These are phyloP conservation scores for Discostella stelligeroides DNA, from an alignment of 108 stramenopile genomes.

Conservation along the genomic window DNA sequence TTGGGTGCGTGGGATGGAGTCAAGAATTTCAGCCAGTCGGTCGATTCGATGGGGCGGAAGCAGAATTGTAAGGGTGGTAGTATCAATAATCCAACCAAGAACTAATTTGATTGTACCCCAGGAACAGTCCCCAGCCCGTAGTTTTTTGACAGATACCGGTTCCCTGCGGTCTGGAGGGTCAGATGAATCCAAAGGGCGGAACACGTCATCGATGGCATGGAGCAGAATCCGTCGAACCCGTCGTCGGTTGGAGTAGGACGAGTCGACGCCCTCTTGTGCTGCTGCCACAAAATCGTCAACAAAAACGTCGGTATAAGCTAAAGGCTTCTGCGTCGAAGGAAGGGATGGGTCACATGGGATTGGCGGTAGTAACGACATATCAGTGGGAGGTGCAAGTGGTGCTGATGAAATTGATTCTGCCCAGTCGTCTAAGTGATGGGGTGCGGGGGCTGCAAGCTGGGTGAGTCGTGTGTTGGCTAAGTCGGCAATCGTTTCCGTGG, in stretches of 20 bases:
- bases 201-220: conserved; percentile 32
- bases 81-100: conserved; percentile 30
- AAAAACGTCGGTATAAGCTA: conserved; percentile 3
- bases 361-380: not conserved
- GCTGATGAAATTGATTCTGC: not conserved
- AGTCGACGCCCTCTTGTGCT: not conserved
- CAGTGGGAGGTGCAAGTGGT: not conserved
- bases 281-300: conserved; percentile 20
- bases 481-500: conserved; percentile 8
- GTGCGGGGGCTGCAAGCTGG: too few relatives aligned
- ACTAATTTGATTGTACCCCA: conserved; percentile 20
- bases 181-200: conserved; percentile 16
- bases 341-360: conserved; percentile 2
- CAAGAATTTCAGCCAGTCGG: conserved; percentile 16
- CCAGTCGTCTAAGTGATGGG: conserved; percentile 1
- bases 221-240: not conserved
- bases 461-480: not conserved
- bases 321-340: not conserved
- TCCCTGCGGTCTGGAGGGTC: conserved; percentile 30
- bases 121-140: conserved; percentile 27
- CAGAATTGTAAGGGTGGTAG: conserved; percentile 1
- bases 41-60: conserved; percentile 25
- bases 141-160: conserved; percentile 46
- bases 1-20: not conserved
- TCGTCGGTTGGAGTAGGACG: not conserved